A percentile compares a stretch with the other conserved stretches of the same genome.
These are phyloP conservation scores for Basidiobolus meristosporus DNA, from an alignment of 371 early-diverging fungal genomes.

Conservation along the genomic window DNA sequence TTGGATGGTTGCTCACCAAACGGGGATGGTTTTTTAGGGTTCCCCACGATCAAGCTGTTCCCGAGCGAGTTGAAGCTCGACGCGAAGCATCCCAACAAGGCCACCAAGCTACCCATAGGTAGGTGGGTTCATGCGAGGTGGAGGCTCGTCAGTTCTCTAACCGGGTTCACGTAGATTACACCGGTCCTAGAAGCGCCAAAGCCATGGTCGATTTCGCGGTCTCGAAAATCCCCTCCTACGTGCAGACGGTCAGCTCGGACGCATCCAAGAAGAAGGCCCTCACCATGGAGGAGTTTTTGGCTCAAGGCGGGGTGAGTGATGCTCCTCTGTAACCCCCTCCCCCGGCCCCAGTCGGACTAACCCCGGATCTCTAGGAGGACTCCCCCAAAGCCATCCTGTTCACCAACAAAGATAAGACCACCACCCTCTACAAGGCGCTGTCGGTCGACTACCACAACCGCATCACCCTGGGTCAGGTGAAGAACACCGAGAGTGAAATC, in stretches of 20 bases:
- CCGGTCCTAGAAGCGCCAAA: conserved; percentile 59
- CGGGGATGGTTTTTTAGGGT: conserved; percentile 27
- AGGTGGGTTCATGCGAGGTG: no score
- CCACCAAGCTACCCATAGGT: conserved; percentile 25
- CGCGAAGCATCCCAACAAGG: conserved; percentile 24
- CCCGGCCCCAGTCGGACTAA: no score
- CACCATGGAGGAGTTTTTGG: conserved; percentile 25
- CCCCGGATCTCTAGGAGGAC: no score
- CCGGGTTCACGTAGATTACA: conserved; percentile 60
- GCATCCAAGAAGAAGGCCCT: conserved; percentile 27
- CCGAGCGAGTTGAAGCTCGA: conserved; percentile 15
- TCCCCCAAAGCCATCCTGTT: conserved; percentile 47
- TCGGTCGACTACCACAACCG: conserved; percentile 50
- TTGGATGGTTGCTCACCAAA: not conserved
- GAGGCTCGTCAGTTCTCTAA: no score
- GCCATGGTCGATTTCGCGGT: conserved; percentile 50
- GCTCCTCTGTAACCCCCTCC: no score
- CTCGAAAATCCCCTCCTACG: conserved; percentile 30
- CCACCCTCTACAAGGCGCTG: conserved; percentile 69
- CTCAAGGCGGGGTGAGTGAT: no score
- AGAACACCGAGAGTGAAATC: conserved; percentile 22
- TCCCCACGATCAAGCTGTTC: conserved; percentile 88
- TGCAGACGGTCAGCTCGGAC: conserved; percentile 21
- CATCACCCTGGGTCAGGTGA: conserved; percentile 53
- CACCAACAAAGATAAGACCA: conserved; percentile 44